phyloP scores from a whole-genome alignment of 1,284 basidiomycete genomes.

The Neotropicomus parvogracilis region DNA sequence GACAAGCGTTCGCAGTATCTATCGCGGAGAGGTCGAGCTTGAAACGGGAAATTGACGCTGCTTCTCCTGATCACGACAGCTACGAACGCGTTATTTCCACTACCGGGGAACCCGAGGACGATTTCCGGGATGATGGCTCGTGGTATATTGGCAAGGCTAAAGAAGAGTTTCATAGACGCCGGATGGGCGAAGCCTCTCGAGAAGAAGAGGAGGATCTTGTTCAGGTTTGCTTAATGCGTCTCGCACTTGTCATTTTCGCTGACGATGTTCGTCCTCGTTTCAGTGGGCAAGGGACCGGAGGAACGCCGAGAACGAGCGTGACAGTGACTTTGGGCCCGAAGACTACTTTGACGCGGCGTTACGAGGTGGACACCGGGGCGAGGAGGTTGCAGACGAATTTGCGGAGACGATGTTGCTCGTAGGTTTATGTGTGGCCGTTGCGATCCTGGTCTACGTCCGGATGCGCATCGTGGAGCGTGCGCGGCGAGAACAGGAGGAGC shows the following conservation, averaged over 20 bases:
- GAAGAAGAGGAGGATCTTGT: conserved; percentile 68
- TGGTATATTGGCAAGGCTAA: conserved; percentile 80
- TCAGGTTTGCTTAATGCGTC: conserved; percentile 40
- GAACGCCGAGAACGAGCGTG: conserved; percentile 66
- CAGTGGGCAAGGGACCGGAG: conserved; percentile 76
- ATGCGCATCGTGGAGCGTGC: conserved; percentile 67
- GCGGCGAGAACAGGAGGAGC: conserved; percentile 47
- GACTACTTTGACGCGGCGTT: conserved; percentile 73
- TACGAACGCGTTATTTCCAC: conserved; percentile 26
- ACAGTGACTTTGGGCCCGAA: conserved; percentile 72
- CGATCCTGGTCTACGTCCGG: conserved; percentile 66
- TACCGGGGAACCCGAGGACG: conserved; percentile 25
- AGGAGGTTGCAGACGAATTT: conserved; percentile 60
- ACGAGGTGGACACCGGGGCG: conserved; percentile 56
- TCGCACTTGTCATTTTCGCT: background rate
- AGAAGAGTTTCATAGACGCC: conserved; percentile 64
- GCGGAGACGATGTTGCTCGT: conserved; percentile 70
- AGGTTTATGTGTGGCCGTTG: conserved; percentile 60
- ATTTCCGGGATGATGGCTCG: conserved; percentile 49
- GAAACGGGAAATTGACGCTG: conserved; percentile 29
- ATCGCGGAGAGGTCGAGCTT: conserved; percentile 19
- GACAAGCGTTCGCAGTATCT: conserved; percentile 22
- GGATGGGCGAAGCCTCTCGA: conserved; percentile 39
- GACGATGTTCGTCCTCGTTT: conserved; percentile 8
- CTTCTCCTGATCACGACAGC: conserved; percentile 8